Percentiles rank a stretch among this genome's conserved stretches.
These are phyloP conservation scores for Marchantia paleacea DNA, from an alignment of 225 moss, liverwort and hornwort genomes.

Conservation along the genomic window DNA sequence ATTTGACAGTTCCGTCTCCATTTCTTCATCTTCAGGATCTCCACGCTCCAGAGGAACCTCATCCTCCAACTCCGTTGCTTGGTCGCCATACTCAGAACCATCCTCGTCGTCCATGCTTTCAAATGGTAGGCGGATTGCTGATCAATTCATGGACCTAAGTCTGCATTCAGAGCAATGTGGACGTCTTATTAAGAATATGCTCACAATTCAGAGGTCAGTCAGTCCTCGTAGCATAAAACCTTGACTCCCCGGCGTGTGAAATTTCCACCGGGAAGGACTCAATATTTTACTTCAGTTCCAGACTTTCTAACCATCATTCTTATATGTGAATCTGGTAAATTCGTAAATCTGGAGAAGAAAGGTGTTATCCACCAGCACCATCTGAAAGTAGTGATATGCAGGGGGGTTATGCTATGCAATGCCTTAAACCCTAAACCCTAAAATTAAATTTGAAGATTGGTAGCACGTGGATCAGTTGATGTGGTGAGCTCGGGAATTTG, in stretches of 20 bases:
- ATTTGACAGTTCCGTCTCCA: constrained; percentile 17
- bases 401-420: not conserved
- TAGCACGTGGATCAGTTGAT: not conserved
- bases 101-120: not conserved
- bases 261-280: not conserved
- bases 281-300: not conserved
- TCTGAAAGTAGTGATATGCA: not conserved
- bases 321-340: too few species aligned
- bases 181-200: not conserved
- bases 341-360: not conserved
- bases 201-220: not conserved
- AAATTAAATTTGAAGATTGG: too few species aligned
- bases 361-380: not conserved
- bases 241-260: not conserved
- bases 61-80: constrained; percentile 10
- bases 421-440: constrained; percentile 10
- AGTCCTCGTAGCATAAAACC: not conserved
- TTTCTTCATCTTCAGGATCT: constrained; percentile 25
- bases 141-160: not conserved
- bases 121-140: not conserved
- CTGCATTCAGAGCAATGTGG: not conserved
- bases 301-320: not conserved
- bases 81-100: not conserved
- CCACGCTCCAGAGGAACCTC: constrained; percentile 23
- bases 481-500: not conserved